A percentile compares a stretch with the other conserved stretches of the same genome.
phyloP scores from a whole-genome alignment of 805 yeast genomes.

The Yamadazyma nakazawae region DNA sequence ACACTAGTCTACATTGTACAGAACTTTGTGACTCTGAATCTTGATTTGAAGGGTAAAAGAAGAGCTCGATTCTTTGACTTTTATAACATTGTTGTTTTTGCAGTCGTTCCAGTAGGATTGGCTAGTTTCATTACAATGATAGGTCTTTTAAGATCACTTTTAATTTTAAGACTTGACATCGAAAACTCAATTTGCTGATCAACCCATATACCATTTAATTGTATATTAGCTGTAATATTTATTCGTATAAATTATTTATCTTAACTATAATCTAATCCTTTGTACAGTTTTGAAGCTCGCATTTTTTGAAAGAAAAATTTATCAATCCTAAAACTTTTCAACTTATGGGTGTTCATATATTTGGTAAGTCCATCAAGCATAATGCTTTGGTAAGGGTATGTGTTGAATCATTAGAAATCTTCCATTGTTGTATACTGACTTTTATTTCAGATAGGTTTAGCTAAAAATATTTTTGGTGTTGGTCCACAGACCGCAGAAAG shows the following conservation, averaged over 20 bases:
- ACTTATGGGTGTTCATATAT: slow-evolving; percentile 42
- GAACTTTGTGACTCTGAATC: slow-evolving; percentile 79
- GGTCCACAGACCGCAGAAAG: slow-evolving; percentile 71
- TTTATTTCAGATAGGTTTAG: slow-evolving; percentile 51
- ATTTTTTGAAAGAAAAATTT: slow-evolving; percentile 4
- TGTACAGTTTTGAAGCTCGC: not conserved
- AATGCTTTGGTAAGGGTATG: slow-evolving; percentile 37
- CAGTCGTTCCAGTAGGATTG: slow-evolving; percentile 96
- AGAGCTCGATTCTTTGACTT: slow-evolving; percentile 73
- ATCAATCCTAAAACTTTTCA: slow-evolving; percentile 4
- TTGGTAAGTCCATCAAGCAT: slow-evolving; percentile 44
- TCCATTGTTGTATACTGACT: slow-evolving; percentile 13
- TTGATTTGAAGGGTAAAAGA: slow-evolving; percentile 47
- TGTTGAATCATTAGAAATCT: not conserved
- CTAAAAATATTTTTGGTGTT: slow-evolving; percentile 80
- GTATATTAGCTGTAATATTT: slow-evolving; percentile 1
- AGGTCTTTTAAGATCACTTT: slow-evolving; percentile 68
- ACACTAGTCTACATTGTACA: slow-evolving; percentile 81
- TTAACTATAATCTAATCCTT: not conserved
- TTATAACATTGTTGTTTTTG: slow-evolving; percentile 87
- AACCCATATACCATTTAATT: not conserved
- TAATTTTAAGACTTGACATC: slow-evolving; percentile 69
- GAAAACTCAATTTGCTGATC: slow-evolving; percentile 16
- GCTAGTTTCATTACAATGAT: slow-evolving; percentile 93
- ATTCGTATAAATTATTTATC: not conserved